Evolutionary conservation across 2,329 filamentous ascomycete genomes (phyloP), one percentile per base, ranked within the genome.

Genomic region (Aspergillus japonicus): DNA sequence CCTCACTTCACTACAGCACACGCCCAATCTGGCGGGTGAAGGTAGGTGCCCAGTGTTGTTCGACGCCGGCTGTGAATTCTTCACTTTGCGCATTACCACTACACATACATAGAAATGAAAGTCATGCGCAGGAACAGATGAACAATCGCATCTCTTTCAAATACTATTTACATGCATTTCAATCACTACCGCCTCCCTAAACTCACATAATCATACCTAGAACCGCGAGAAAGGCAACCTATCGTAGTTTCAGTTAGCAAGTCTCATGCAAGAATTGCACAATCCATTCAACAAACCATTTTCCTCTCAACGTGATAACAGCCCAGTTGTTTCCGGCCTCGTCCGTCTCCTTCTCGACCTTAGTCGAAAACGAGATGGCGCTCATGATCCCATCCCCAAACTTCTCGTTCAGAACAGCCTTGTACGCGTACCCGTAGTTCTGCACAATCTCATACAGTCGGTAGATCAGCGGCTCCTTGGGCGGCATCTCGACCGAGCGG

Each of bases 381-480:
- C 92, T 96, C 94, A 98, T 97, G 72, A 98, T 98, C 1, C 94
- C 94, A 73, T 93, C 90, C 0, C 90, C 90, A 72, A 92, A 92
- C 82, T 97, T 97, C 84, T 98, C 94, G 68, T 98, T 97, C 76
- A 97, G 75, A 4, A 98, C 85, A 0, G 92, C 93, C 83, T 97
- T 97, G 79, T 96, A 97, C 0, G 93, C 91, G 75, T 96, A 96
- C 1, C 94, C 94, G 71, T 97, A 97, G 76, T 96, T 98, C 80
- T 97, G 93, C 63, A 98, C 89, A 73, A 97, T 90, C 82, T 98
- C 94, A 75, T 92, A 97, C 61, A 97, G 76, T 2, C 94, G 83
- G 76, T 98, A 98, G 72, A 97, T 93, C 67, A 96, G 78, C 4
- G 92, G 92, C 73, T 96, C 92, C 60, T 85, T 87, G 0, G 91